Conservation (phyloP, 2,329 filamentous ascomycete species). For the Diplodia intermedia region DNA sequence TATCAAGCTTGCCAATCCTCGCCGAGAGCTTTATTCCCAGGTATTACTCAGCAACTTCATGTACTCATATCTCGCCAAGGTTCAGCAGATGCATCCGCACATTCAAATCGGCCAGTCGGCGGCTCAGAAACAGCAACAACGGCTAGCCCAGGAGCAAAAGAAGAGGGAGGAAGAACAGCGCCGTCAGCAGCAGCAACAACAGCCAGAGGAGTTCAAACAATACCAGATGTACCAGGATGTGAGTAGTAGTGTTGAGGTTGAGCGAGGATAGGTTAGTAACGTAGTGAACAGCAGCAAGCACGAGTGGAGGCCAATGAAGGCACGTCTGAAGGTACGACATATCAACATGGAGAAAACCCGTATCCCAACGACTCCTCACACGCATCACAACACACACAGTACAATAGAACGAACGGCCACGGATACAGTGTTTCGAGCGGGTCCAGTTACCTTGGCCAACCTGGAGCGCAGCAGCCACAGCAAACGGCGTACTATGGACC, state of each 20-base stretch:
- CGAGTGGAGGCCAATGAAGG: constrained; percentile 35
- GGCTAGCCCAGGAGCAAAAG: constrained; percentile 60
- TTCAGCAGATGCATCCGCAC: constrained; percentile 97
- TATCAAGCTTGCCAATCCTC: constrained; percentile 97
- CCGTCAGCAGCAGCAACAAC: constrained; percentile 46
- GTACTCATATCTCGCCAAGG: constrained; percentile 98
- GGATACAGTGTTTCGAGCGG: constrained; percentile 48
- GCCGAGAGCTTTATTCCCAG: constrained; percentile 89
- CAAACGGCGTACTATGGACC: constrained; percentile 39
- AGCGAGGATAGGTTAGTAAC: constrained; percentile 1
- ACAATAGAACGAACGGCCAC: constrained; percentile 40
- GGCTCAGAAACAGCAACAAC: constrained; percentile 71
- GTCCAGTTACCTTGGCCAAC: constrained; percentile 45
- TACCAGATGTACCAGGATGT: constrained; percentile 50
- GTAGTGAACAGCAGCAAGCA: constrained; percentile 36
- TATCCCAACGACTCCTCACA: constrained; percentile 32
- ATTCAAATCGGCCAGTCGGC: constrained; percentile 85
- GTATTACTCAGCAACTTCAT: constrained; percentile 98
- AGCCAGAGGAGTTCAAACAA: constrained; percentile 51
- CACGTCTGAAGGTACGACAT: constrained; percentile 39
- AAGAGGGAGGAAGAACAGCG: constrained; percentile 40
- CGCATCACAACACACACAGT: constrained; percentile 37
- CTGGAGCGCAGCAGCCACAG: constrained; percentile 34
- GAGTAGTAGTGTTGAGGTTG: background rate
- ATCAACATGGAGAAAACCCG: constrained; percentile 30